Evolutionary conservation across 352 stramenopile genomes (phyloP), one percentile per base, ranked within the genome.

Genomic region (Globisporangium camurandrum): DNA sequence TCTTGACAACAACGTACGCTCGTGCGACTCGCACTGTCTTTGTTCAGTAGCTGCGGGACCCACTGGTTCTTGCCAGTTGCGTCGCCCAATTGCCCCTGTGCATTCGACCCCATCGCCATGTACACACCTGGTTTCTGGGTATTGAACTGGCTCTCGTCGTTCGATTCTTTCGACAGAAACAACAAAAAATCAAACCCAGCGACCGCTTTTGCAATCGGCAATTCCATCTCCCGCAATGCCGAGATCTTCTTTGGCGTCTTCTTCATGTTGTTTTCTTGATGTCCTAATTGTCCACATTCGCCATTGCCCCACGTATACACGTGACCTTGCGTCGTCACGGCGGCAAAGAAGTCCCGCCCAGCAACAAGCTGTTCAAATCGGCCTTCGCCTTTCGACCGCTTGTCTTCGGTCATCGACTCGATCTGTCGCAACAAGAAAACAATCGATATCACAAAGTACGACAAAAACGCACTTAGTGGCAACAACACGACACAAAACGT

Each of bases 211-310:
- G 84, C 66, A 0, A 87, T 74, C 24, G 80, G 75, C 23, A 91
- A 65, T 59, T 91, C 80, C 19, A 88, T 61, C 60, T 91, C 80
- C 3, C 80, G 74, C 28, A 91, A 64, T 10, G 80, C 80, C 30
- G 80, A 91, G 51, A 91, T 86, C 56, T 91, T 91, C 64, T 91
- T 91, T 20, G 80, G 80, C 17, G 67, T 65, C 56, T 91, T 91
- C 63, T 91, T 91, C 64, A 75, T 78, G 52, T 91, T 91, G 64
- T 88, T 91, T 39, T 91, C 80, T 46, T 91, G 80, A 61, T 92
- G 81, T 1, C 81, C 81, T 34, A 92, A 54, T 51, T 92, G 81
- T 17, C 81, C 81, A 26, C 72, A 60, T 46, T 92, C 75, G 23
- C 81, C 81, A 38, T 87, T 85, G 4, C 81, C 81, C 77, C 77